phyloP scores from a whole-genome alignment of 305 asterid genomes.

The Fraxinus angustifolia region DNA sequence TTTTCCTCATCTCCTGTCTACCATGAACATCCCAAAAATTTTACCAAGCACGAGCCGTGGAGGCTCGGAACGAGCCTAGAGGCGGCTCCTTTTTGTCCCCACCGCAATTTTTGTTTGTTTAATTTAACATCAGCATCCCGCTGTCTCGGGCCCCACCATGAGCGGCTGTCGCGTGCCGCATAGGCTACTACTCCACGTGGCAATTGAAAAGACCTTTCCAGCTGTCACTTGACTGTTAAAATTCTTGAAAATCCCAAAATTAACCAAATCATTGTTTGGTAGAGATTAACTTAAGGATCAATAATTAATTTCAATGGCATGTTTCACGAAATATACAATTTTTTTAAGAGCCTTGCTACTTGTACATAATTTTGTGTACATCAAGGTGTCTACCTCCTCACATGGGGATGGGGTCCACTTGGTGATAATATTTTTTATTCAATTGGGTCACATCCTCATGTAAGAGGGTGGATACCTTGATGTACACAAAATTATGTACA shows the following conservation, averaged over 20 bases:
- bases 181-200: slow-evolving; percentile 50
- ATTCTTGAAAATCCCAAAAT: too few species aligned
- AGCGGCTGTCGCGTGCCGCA: slow-evolving; percentile 75
- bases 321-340: neutral
- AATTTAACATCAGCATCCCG: neutral
- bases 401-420: too few species aligned
- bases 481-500: too few species aligned
- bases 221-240: slow-evolving; percentile 16
- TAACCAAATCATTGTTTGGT: too few species aligned
- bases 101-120: neutral
- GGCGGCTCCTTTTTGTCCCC: slow-evolving; percentile 39
- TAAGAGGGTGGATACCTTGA: too few species aligned
- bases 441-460: too few species aligned
- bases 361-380: too few species aligned
- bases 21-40: neutral
- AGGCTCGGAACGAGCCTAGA: slow-evolving; percentile 56
- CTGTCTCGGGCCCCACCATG: slow-evolving; percentile 43
- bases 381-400: too few species aligned
- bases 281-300: too few species aligned
- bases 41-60: neutral
- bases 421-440: too few species aligned
- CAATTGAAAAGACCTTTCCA: neutral
- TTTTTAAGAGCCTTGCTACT: too few species aligned
- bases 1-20: neutral
- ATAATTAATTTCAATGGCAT: neutral